A percentile compares a stretch with the other conserved stretches of the same genome.
phyloP scores from a whole-genome alignment of 192 early-diverging fungal genomes.

The Coemansia sp. region DNA sequence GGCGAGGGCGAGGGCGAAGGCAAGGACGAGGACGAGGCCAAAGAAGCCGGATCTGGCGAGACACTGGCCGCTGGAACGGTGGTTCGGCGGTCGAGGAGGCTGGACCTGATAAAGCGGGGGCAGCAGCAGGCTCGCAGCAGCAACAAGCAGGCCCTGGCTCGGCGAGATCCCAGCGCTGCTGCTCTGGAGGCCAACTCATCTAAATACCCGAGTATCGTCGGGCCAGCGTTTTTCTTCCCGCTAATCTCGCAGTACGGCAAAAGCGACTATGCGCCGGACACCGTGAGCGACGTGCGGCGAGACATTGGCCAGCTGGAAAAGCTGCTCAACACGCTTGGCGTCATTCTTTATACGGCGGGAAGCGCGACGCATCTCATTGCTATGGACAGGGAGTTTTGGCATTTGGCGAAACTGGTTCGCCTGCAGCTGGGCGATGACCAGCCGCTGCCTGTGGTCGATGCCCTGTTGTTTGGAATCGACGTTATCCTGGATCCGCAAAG shows the following conservation, averaged over 20 bases:
- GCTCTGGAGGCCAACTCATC: neutral
- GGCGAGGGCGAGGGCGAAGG: neutral
- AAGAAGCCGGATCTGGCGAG: too few relatives aligned
- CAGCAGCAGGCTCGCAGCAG: neutral
- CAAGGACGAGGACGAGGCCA: neutral
- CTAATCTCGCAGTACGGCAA: conserved; percentile 42
- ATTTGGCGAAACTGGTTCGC: conserved; percentile 27
- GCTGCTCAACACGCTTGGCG: conserved; percentile 40
- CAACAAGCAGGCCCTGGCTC: too few relatives aligned
- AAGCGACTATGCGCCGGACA: conserved; percentile 28
- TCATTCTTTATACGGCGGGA: conserved; percentile 35
- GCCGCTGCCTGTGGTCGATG: conserved; percentile 38
- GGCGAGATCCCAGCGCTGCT: too few relatives aligned
- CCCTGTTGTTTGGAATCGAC: conserved; percentile 47
- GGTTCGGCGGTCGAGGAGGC: conserved; percentile 33
- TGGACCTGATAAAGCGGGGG: conserved; percentile 27
- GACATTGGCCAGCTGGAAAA: conserved; percentile 29
- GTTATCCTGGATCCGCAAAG: conserved; percentile 36
- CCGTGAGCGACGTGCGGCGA: conserved; percentile 25
- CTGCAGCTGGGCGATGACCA: conserved; percentile 7
- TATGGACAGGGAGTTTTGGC: conserved; percentile 51
- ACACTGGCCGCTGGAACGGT: conserved; percentile 26
- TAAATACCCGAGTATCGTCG: conserved; percentile 24
- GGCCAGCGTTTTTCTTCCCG: conserved; percentile 46
- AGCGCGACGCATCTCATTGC: conserved; percentile 32